Evolutionary conservation across 164 flowering plant genomes (phyloP), one percentile per base, ranked within the genome.

Genomic region (Nymphaea thermarum): DNA sequence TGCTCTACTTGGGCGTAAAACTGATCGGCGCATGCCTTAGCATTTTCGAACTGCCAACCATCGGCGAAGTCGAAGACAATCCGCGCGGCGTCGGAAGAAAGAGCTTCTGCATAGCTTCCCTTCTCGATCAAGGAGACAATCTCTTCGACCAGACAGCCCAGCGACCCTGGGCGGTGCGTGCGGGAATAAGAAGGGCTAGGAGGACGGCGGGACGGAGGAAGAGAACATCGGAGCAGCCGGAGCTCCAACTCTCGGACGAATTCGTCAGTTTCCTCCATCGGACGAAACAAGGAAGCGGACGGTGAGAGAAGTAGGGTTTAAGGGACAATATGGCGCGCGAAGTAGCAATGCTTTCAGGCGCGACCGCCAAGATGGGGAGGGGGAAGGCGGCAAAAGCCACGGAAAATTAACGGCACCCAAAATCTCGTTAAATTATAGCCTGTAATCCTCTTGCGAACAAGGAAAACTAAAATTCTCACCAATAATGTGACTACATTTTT

Each of bases 201-300:
- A 44, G 57, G 72, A 17, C 67, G 62, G 36, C 44, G 68, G 36
- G 59, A 43, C 45, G 78, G 67, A 1, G 84, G 77, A 7, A 78
- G 67, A 57, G 89, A 75, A 77, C 91, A 90, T 67, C 90, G 90
- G 63, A 93, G 84, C 70, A 93, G 93, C 43, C 91, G 91, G 64
- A 93, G 96, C 83, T 93, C 98, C 65, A 78, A 78, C 4, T 25
- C 45, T 44, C 83, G 87, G 67, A 85, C 81, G 67, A 71, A 42
- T 45, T 70, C 72, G 36, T 25, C 36, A 1, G 36, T 25, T 25
- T 25, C 36, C 36, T 25, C 36, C 36, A 25, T 25, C 36, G 36
- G 36, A 25, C 36, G 36, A 25, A 25, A 25, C 36, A 25, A 25
- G 36, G 36, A 25, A 25, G 36, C 36, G 36, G 36, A 25, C 1